Base-by-base conservation (phyloP, 768 basidiomycete species). In the Russula lepida region DNA sequence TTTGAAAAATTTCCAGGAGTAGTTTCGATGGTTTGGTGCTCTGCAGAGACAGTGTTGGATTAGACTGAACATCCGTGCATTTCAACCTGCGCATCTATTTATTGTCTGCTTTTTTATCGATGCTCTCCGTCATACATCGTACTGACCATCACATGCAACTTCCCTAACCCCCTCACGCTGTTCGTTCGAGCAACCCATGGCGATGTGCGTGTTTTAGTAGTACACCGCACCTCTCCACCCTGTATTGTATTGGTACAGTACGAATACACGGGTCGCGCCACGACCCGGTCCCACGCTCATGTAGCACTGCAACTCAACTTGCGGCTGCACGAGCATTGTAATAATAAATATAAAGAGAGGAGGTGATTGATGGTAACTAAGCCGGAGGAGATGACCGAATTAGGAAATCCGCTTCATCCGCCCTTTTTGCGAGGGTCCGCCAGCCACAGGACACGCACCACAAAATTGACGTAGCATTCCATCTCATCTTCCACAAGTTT, bases 231-330 rank as follows among this genome's bases (percentile, higher is more conserved):
- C 35, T 28, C 58, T 27, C 35, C 43, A 19, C 27, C 39, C 27
- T 17, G 17, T 54, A 52, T 54, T 48, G 32, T 41, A 37, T 37
- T 47, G n/a, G 35, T 64, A 60, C 57, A 57, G 60, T 59, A 47
- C 62, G 58, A 50, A 25, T 52, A 53, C 9, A 53, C n/a, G 27
- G 50, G 44, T 52, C 54, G 27, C 50, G 17, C 47, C 44, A 61
- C 51, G 54, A 43, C 39, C 54, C 30, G 11, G 47, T 55, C 59
- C 61, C 54, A 59, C 23, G 21, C 58, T 50, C 60, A 28, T 41
- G 27, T 59, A 48, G 59, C 57, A 62, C 63, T 56, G 70, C 71
- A 70, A 72, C 71, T 72, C 71, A 72, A 72, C 71, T 72, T 72
- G 71, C 68, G 65, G 68, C 51, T 54, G 35, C 54, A 48, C 56